Conservation (phyloP, 2,329 filamentous ascomycete species). For the Aspergillus persii region DNA sequence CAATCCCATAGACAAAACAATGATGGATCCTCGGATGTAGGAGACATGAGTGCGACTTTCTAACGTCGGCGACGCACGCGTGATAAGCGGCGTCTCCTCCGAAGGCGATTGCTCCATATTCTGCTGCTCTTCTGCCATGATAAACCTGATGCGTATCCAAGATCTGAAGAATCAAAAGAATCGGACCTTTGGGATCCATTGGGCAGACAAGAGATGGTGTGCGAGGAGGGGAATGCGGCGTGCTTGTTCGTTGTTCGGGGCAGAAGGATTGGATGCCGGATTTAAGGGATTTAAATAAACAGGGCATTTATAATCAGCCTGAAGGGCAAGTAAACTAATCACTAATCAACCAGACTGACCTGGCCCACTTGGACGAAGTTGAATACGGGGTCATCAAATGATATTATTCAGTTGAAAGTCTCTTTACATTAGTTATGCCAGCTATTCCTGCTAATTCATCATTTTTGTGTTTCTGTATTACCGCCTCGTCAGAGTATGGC, state of each 20-base stretch:
- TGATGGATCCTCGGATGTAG: conserved; percentile 10
- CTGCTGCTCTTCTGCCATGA: not conserved
- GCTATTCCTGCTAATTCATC: not conserved
- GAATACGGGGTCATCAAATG: too few species aligned
- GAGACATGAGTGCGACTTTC: conserved; percentile 5
- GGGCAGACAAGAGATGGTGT: not conserved
- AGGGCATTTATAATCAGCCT: not conserved
- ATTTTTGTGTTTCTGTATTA: not conserved
- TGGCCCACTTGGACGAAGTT: not conserved
- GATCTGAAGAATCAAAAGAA: not conserved
- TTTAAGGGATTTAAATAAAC: not conserved
- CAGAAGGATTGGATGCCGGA: not conserved
- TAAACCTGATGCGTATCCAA: not conserved
- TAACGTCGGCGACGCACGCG: not conserved
- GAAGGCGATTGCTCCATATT: not conserved
- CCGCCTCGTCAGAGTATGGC: not conserved
- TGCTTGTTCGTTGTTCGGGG: not conserved
- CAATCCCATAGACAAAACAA: conserved; percentile 13
- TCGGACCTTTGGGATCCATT: not conserved
- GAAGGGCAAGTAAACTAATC: not conserved
- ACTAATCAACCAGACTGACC: not conserved
- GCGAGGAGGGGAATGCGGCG: not conserved
- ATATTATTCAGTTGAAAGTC: not conserved
- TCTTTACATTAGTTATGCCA: not conserved
- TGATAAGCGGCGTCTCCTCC: not conserved